These are phyloP conservation scores for Cicer cuneatum DNA, from an alignment of 306 rosid species.

Conservation along the genomic window DNA sequence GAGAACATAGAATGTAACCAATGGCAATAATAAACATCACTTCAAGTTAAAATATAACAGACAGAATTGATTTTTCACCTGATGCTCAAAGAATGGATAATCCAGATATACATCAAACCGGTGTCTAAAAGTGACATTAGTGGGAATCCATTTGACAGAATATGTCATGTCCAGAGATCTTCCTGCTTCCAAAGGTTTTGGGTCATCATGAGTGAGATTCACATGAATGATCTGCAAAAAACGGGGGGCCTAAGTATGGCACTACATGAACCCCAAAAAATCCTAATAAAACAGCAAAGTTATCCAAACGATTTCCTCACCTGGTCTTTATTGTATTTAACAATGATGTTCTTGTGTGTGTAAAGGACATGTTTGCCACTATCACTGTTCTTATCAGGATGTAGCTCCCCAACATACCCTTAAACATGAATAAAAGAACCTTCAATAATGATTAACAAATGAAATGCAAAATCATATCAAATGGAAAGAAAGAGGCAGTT, in stretches of 20 bases:
- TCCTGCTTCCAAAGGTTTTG: slow-evolving; percentile 75
- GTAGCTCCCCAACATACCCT: slow-evolving; percentile 94
- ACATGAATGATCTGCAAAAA: slow-evolving; percentile 88
- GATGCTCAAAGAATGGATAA: slow-evolving; percentile 98
- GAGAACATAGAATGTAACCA: slow-evolving; percentile 29
- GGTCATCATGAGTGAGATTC: slow-evolving; percentile 81
- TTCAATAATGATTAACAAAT: slow-evolving; percentile 41
- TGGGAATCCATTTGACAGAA: slow-evolving; percentile 84
- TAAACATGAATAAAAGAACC: slow-evolving; percentile 41
- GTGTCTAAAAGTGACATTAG: slow-evolving; percentile 80
- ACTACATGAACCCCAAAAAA: slow-evolving; percentile 42
- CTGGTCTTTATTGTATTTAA: slow-evolving; percentile 95
- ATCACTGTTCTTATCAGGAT: slow-evolving; percentile 80
- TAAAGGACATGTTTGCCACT: slow-evolving; percentile 83
- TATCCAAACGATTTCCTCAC: slow-evolving; percentile 53
- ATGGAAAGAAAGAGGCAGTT: slow-evolving; percentile 32
- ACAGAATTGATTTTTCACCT: slow-evolving; percentile 58
- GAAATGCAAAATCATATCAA: slow-evolving; percentile 33
- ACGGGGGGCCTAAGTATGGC: slow-evolving; percentile 33
- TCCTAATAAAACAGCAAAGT: slow-evolving; percentile 4
- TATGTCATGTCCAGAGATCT: slow-evolving; percentile 80
- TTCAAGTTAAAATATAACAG: slow-evolving; percentile 28
- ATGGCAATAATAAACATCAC: slow-evolving; percentile 23
- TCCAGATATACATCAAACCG: slow-evolving; percentile 97
- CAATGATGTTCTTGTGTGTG: slow-evolving; percentile 77